Evolutionary conservation across 805 yeast genomes (phyloP).

Genomic region (Spathaspora boniae): DNA sequence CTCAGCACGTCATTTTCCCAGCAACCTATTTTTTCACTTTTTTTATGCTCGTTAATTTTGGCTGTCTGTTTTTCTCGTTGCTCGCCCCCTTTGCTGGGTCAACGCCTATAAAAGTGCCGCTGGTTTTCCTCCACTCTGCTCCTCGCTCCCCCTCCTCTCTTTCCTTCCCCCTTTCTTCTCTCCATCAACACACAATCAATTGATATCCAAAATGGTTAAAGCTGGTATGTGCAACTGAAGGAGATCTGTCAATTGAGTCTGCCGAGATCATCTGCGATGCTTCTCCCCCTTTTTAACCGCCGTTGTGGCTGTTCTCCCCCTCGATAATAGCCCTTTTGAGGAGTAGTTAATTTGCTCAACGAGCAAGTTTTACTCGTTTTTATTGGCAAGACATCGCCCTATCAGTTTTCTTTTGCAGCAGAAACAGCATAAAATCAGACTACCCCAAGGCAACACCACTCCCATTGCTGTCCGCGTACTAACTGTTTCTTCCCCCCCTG

Average conservation of each 20-base stretch:
- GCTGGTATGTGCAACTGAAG: constrained; percentile 48
- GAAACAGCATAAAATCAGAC: background rate
- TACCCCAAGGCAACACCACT: background rate
- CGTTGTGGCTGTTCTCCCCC: background rate
- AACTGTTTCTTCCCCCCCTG: constrained; percentile 12
- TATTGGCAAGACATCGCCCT: no score
- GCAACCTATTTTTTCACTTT: no score
- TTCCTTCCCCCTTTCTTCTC: constrained; percentile 2
- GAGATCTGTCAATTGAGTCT: constrained; percentile 1
- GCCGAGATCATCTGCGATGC: background rate
- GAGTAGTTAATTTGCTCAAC: constrained; percentile 7
- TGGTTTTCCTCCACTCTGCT: background rate
- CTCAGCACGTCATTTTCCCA: no score
- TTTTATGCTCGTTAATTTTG: no score
- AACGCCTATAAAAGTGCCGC: constrained; percentile 1
- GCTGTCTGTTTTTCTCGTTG: constrained; percentile 1
- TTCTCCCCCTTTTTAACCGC: background rate
- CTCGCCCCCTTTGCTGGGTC: background rate
- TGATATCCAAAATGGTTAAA: constrained; percentile 49
- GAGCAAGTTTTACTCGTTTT: background rate
- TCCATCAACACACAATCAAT: constrained; percentile 4
- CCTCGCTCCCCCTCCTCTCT: background rate
- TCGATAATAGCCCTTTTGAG: no score
- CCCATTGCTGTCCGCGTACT: constrained; percentile 11
- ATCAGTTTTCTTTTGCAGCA: no score